Percentiles rank a stretch among this genome's conserved stretches.
Conservation (phyloP, 305 asterid genomes). For the Fraxinus paxiana region DNA sequence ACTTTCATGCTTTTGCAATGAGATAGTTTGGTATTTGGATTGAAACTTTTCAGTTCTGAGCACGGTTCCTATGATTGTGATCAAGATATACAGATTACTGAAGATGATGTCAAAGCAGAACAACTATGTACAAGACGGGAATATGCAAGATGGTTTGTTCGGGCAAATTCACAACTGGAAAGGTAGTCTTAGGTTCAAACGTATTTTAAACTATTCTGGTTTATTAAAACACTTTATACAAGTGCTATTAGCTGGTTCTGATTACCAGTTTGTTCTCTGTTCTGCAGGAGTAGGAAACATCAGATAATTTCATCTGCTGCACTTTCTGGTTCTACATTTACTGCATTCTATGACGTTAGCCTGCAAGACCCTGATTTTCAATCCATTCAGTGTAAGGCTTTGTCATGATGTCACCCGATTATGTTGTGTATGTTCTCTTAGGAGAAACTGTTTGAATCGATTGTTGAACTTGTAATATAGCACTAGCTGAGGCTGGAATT, state of each 20-base stretch:
- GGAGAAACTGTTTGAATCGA: constrained; percentile 16
- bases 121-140: constrained; percentile 88
- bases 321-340: constrained; percentile 60
- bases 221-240: neutral
- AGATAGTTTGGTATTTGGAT: constrained; percentile 10
- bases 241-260: constrained; percentile 7
- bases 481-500: constrained; percentile 86
- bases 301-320: constrained; percentile 56
- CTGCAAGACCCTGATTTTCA: constrained; percentile 78
- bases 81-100: constrained; percentile 67
- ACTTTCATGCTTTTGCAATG: constrained; percentile 10
- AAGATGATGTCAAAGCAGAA: constrained; percentile 63
- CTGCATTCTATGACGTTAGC: constrained; percentile 74
- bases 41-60: constrained; percentile 23
- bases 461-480: constrained; percentile 36
- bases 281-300: constrained; percentile 55
- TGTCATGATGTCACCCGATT: constrained; percentile 6
- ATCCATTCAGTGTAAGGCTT: constrained; percentile 62
- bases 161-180: constrained; percentile 60
- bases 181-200: constrained; percentile 45
- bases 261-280: constrained; percentile 20
- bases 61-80: constrained; percentile 32
- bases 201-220: neutral
- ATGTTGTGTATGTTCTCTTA: neutral
- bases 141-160: constrained; percentile 82